Percentiles rank a stretch among this genome's conserved stretches.
These are phyloP conservation scores for Botrytis porri DNA, from an alignment of 2,329 filamentous ascomycete genomes.

Conservation along the genomic window DNA sequence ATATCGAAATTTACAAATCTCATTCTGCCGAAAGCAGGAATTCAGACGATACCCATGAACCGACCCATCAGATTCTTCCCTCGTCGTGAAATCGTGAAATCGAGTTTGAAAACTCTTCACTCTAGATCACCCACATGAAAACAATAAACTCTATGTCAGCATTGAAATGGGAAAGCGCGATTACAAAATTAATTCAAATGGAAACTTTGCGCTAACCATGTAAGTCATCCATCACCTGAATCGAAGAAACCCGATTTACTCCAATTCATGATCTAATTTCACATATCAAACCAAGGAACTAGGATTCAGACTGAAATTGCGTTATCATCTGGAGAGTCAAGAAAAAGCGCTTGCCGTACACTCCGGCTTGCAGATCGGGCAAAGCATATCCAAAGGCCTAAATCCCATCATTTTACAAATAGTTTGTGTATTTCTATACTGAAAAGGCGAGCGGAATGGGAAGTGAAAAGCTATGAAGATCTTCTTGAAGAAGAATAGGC, in stretches of 20 bases:
- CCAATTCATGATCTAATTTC: background rate
- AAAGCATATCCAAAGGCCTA: no score
- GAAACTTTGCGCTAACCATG: background rate
- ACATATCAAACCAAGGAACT: background rate
- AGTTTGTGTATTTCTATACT: background rate
- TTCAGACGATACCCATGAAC: background rate
- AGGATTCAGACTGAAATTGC: background rate
- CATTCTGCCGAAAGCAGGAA: background rate
- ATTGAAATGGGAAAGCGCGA: background rate
- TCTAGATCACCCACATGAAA: background rate
- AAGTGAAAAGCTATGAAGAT: background rate
- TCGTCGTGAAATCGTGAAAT: no score
- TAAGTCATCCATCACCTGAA: background rate
- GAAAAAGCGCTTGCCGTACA: accelerated
- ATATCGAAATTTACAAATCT: background rate
- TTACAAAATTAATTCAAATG: background rate
- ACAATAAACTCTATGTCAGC: background rate
- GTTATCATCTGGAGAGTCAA: background rate
- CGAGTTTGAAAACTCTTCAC: background rate
- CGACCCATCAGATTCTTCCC: background rate
- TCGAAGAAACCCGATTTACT: background rate
- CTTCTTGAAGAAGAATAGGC: background rate
- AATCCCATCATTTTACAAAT: background rate
- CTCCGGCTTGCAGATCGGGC: background rate
- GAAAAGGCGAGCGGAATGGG: background rate